These are phyloP conservation scores for Picochlorum sp. DNA, from an alignment of 139 green algal genomes.

Conservation along the genomic window DNA sequence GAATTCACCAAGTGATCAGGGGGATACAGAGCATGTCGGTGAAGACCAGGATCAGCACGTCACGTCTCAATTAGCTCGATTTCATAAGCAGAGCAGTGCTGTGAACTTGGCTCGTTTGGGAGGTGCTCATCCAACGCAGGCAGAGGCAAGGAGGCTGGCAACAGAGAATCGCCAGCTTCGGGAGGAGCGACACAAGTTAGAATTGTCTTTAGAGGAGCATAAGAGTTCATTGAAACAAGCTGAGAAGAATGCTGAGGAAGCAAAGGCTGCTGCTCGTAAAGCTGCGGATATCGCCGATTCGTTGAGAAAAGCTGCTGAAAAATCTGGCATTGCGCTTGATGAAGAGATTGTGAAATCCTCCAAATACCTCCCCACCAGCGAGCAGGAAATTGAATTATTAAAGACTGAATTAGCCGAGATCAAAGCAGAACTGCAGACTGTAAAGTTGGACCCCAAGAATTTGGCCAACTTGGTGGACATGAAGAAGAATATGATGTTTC, in stretches of 20 bases:
- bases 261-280: constrained; percentile 10
- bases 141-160: constrained; percentile 27
- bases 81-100: constrained; percentile 23
- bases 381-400: constrained; percentile 26
- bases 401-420: constrained; percentile 17
- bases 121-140: not conserved
- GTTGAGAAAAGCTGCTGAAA: constrained; percentile 6
- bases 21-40: constrained; percentile 2
- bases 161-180: constrained; percentile 28
- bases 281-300: constrained; percentile 12
- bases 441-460: constrained; percentile 9
- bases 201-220: constrained; percentile 30
- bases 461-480: not conserved
- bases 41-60: not conserved
- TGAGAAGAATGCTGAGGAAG: constrained; percentile 6
- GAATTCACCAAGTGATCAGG: constrained; percentile 31
- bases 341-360: not conserved
- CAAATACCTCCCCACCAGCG: constrained; percentile 7
- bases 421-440: constrained; percentile 12
- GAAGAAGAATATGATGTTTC: constrained; percentile 14
- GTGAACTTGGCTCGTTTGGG: constrained; percentile 29
- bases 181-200: constrained; percentile 21
- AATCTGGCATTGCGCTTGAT: not conserved
- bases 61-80: not conserved
- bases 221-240: constrained; percentile 15